These are phyloP conservation scores for Exobasidium rhododendri DNA, from an alignment of 1,284 basidiomycete species.

Conservation along the genomic window DNA sequence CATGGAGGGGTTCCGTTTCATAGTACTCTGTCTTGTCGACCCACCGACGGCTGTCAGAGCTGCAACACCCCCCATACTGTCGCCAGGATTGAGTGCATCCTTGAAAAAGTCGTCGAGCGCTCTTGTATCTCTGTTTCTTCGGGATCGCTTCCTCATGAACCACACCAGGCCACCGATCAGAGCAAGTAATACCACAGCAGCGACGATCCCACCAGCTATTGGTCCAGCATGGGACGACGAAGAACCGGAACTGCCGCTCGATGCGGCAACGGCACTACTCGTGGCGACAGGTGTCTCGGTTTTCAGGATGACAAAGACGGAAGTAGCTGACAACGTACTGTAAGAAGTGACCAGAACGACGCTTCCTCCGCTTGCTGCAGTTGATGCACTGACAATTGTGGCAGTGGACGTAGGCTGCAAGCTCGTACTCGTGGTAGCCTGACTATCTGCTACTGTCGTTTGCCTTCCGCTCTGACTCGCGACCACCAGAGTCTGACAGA, in stretches of 20 bases:
- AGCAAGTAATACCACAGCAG: neutral
- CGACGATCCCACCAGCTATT: slow-evolving; percentile 3
- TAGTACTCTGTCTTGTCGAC: neutral
- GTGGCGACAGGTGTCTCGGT: neutral
- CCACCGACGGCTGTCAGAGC: neutral
- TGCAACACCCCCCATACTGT: neutral
- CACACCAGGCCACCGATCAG: neutral
- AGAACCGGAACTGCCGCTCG: too few relatives aligned
- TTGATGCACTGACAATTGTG: neutral
- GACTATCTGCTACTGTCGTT: neutral
- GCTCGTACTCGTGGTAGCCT: neutral
- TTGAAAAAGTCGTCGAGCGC: slow-evolving; percentile 2
- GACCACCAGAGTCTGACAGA: neutral
- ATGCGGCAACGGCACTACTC: neutral
- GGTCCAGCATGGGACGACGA: slow-evolving; percentile 1
- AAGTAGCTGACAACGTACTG: neutral
- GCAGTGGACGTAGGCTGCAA: neutral
- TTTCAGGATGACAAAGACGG: neutral
- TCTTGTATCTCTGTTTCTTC: neutral
- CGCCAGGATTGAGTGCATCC: neutral
- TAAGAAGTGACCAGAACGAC: neutral
- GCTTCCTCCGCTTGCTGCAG: neutral
- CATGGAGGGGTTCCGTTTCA: neutral
- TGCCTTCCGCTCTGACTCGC: neutral
- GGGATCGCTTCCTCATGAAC: neutral